Evolutionary conservation across 495 filamentous ascomycete species (phyloP).

Genomic region (Aspergillus kassunensis): DNA sequence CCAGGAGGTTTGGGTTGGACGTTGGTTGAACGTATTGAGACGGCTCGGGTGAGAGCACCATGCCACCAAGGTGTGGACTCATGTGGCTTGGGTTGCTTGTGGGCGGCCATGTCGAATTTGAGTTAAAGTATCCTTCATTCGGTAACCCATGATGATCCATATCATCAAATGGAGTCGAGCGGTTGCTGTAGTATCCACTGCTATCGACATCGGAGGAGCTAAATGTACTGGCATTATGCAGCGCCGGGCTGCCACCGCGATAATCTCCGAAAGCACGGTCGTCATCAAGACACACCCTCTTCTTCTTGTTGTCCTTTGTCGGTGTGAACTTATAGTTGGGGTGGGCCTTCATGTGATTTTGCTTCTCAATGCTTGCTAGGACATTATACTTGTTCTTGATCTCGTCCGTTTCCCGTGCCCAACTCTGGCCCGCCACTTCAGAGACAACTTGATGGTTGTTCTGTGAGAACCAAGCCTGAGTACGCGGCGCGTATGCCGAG

Average conservation of each 20-base stretch:
- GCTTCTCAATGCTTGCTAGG: conserved; percentile 75
- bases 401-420: conserved; percentile 71
- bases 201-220: conserved; percentile 29
- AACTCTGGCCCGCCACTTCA: conserved; percentile 74
- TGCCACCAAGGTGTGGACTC: conserved; percentile 48
- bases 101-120: conserved; percentile 29
- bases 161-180: conserved; percentile 31
- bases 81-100: conserved; percentile 59
- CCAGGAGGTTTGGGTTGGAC: conserved; percentile 30
- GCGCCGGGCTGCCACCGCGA: conserved; percentile 20
- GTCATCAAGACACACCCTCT: conserved; percentile 37
- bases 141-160: conserved; percentile 23
- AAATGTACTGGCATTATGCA: conserved; percentile 21
- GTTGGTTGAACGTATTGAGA: conserved; percentile 62
- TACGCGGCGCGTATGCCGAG: conserved; percentile 83
- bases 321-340: conserved; percentile 96
- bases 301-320: conserved; percentile 62
- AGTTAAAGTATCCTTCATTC: conserved; percentile 29
- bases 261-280: conserved; percentile 8
- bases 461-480: conserved; percentile 75
- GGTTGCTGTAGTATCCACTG: conserved; percentile 27
- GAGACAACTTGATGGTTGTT: conserved; percentile 97
- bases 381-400: conserved; percentile 76
- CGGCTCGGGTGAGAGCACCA: conserved; percentile 48
- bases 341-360: conserved; percentile 81